Percentiles rank a stretch among this genome's conserved stretches.
phyloP scores from a whole-genome alignment of 1,284 basidiomycete species.

The Schizopora paradoxa region DNA sequence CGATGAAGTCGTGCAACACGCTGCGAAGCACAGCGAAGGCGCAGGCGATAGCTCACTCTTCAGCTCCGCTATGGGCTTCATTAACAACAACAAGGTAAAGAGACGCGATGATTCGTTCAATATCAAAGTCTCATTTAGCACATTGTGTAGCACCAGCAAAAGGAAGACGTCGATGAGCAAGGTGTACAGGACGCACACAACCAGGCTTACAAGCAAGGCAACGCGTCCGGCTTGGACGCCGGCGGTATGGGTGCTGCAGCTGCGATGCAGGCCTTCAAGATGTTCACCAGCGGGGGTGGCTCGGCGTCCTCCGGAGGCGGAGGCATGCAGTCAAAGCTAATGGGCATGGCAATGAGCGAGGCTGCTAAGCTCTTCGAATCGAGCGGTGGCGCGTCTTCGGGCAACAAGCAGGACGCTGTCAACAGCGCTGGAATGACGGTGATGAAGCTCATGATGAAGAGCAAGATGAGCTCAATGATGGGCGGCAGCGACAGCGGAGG shows the following conservation, averaged over 20 bases:
- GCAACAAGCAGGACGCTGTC: constrained; percentile 77
- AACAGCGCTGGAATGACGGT: constrained; percentile 79
- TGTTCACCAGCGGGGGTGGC: constrained; percentile 53
- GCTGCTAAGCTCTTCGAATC: constrained; percentile 69
- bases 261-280: constrained; percentile 61
- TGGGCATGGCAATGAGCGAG: constrained; percentile 81
- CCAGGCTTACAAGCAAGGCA: constrained; percentile 51
- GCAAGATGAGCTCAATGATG: constrained; percentile 47
- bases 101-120: constrained; percentile 8
- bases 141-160: constrained; percentile 41
- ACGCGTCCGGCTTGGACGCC: constrained; percentile 47
- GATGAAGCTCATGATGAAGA: constrained; percentile 73
- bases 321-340: constrained; percentile 53
- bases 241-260: constrained; percentile 68
- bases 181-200: constrained; percentile 43
- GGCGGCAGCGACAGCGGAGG: constrained; percentile 67
- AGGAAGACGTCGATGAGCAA: constrained; percentile 61
- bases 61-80: constrained; percentile 44
- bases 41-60: constrained; percentile 50
- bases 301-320: constrained; percentile 37
- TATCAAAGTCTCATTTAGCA: not conserved
- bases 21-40: constrained; percentile 37
- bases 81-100: constrained; percentile 47
- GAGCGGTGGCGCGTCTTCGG: constrained; percentile 56
- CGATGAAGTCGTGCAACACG: constrained; percentile 48